Conservation (phyloP, 148 eudicot species). For the Fagopyrum homotropicum region DNA sequence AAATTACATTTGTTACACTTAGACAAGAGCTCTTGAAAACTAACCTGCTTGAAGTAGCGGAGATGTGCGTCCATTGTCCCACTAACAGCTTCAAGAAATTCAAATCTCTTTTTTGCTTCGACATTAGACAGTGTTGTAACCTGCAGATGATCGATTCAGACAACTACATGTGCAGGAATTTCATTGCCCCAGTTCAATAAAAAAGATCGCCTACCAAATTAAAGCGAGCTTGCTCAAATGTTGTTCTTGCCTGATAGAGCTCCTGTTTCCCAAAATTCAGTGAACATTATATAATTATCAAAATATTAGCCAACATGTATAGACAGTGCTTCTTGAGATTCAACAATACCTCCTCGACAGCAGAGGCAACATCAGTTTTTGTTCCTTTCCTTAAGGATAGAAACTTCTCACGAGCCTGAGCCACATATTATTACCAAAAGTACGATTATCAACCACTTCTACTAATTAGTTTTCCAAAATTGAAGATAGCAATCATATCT, state of each 20-base stretch:
- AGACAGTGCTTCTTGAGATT: slow-evolving; percentile 12
- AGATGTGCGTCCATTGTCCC: slow-evolving; percentile 99
- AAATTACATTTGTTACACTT: not conserved
- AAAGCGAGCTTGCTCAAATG: slow-evolving; percentile 97
- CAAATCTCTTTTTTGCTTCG: slow-evolving; percentile 98
- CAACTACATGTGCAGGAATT: not conserved
- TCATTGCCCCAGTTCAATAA: not conserved
- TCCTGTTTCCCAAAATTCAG: slow-evolving; percentile 46
- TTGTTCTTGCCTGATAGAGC: slow-evolving; percentile 81
- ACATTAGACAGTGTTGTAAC: slow-evolving; percentile 81
- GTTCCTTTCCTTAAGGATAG: slow-evolving; percentile 88
- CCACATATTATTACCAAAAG: not conserved
- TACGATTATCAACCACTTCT: not conserved
- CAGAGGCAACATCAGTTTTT: slow-evolving; percentile 70
- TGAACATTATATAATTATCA: not conserved
- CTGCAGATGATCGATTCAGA: slow-evolving; percentile 23
- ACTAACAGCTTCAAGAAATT: slow-evolving; percentile 95
- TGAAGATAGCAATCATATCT: not conserved
- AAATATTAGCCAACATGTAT: not conserved
- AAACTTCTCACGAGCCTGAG: slow-evolving; percentile 96
- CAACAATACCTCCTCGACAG: slow-evolving; percentile 72
- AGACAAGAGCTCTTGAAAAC: not conserved
- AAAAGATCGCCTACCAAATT: slow-evolving; percentile 49
- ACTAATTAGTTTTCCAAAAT: not conserved
- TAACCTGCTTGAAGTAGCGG: slow-evolving; percentile 94